Percentiles rank a stretch among this genome's conserved stretches.
phyloP scores from a whole-genome alignment of 768 basidiomycete genomes.

The Kondoa subrosea region DNA sequence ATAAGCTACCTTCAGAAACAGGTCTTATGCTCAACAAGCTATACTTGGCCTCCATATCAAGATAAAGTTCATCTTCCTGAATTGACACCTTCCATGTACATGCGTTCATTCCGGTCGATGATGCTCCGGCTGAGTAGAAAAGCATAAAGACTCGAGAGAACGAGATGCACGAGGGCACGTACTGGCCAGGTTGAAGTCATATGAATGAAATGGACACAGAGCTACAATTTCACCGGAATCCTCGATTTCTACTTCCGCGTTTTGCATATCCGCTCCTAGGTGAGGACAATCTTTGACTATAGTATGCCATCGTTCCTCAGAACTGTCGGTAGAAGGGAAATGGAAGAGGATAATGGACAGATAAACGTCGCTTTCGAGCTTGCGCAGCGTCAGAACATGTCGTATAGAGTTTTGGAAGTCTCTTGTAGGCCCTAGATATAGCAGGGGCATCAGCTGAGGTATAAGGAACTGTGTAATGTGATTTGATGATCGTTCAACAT shows the following conservation, averaged over 20 bases:
- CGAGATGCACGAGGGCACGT: background rate
- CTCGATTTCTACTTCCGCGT: constrained; percentile 15
- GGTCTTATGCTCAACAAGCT: constrained; percentile 49
- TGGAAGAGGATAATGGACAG: constrained; percentile 14
- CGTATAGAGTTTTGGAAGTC: no score
- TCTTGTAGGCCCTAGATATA: no score
- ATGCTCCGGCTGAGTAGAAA: constrained; percentile 10
- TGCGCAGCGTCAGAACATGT: background rate
- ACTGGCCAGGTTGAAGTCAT: constrained; percentile 14
- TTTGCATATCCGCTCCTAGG: constrained; percentile 14
- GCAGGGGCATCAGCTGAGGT: no score
- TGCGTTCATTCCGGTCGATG: constrained; percentile 8
- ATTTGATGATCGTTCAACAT: no score
- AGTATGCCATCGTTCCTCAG: constrained; percentile 1
- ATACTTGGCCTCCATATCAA: constrained; percentile 37
- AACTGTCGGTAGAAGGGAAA: constrained; percentile 3
- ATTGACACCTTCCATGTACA: constrained; percentile 12
- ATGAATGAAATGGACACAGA: constrained; percentile 16
- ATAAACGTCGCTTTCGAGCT: background rate
- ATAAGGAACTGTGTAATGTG: no score
- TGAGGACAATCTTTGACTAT: constrained; percentile 19
- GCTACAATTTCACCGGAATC: constrained; percentile 7
- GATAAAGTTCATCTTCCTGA: constrained; percentile 1
- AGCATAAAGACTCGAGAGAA: no score
- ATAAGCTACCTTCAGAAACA: constrained; percentile 48